Evolutionary conservation across 495 filamentous ascomycete species (phyloP).

Genomic region (Penicillium dipodomyicola): DNA sequence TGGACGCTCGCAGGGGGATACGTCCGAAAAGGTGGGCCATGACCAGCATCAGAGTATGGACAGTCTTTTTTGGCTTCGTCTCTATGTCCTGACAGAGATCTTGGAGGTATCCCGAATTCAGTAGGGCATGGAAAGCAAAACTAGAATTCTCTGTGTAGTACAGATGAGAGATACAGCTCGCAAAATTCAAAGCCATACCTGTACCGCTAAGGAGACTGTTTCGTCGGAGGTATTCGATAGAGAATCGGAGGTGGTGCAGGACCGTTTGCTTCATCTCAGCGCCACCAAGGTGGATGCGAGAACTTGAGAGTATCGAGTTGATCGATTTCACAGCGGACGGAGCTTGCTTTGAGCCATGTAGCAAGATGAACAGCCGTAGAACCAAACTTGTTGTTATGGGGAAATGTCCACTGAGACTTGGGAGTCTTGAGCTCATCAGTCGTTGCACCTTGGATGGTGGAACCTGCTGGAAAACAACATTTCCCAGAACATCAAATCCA

Average conservation of each 20-base stretch:
- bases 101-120: conserved; percentile 67
- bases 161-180: conserved; percentile 62
- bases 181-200: conserved; percentile 68
- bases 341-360: conserved; percentile 62
- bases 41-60: conserved; percentile 58
- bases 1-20: conserved; percentile 36
- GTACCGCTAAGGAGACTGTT: conserved; percentile 58
- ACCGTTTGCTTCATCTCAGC: conserved; percentile 60
- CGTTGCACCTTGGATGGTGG: conserved; percentile 53
- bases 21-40: conserved; percentile 69
- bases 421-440: conserved; percentile 67
- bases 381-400: conserved; percentile 72
- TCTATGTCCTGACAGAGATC: conserved; percentile 53
- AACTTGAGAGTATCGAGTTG: conserved; percentile 64
- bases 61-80: conserved; percentile 30
- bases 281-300: conserved; percentile 66
- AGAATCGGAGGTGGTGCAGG: conserved; percentile 73
- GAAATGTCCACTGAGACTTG: conserved; percentile 74
- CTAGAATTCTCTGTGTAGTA: conserved; percentile 70
- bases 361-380: conserved; percentile 62
- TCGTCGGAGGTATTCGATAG: conserved; percentile 73
- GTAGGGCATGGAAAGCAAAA: conserved; percentile 71
- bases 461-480: conserved; percentile 72
- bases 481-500: conserved; percentile 76
- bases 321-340: conserved; percentile 59